These are phyloP conservation scores for Podosphaera xanthii DNA, from an alignment of 2,329 filamentous ascomycete species.

Conservation along the genomic window DNA sequence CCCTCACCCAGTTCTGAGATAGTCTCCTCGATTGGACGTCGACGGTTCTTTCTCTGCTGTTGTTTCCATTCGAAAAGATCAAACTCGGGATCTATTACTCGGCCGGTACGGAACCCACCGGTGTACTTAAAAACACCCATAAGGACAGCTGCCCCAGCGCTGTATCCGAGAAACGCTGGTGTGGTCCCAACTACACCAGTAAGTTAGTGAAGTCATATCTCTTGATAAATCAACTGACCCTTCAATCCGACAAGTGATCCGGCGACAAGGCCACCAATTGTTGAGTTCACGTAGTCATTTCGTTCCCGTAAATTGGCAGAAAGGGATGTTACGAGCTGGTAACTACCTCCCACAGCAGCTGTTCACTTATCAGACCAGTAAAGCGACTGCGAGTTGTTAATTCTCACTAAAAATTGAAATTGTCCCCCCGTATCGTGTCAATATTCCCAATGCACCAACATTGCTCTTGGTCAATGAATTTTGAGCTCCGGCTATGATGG, in stretches of 20 bases:
- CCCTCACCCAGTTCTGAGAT: constrained; percentile 45
- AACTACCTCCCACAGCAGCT: constrained; percentile 47
- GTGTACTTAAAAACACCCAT: constrained; percentile 40
- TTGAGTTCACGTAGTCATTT: constrained; percentile 41
- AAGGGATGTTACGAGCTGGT: constrained; percentile 40
- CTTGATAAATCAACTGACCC: constrained; percentile 21
- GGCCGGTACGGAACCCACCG: constrained; percentile 31
- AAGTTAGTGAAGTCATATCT: constrained; percentile 3
- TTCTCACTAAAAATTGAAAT: constrained; percentile 26
- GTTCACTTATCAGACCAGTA: constrained; percentile 5
- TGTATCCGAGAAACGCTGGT: constrained; percentile 41
- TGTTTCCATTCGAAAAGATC: constrained; percentile 44
- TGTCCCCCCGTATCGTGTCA: constrained; percentile 55
- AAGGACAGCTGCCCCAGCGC: constrained; percentile 28
- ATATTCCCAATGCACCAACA: constrained; percentile 56
- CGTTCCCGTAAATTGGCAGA: constrained; percentile 47
- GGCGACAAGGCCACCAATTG: constrained; percentile 40
- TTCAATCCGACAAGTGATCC: constrained; percentile 37
- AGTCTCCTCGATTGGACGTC: constrained; percentile 40
- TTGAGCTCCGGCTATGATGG: constrained; percentile 55
- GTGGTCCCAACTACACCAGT: constrained; percentile 30
- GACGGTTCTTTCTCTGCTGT: constrained; percentile 34
- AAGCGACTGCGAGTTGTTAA: background rate
- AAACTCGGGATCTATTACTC: constrained; percentile 24
- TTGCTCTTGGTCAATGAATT: constrained; percentile 73